Evolutionary conservation across 164 flowering plant genomes (phyloP), one percentile per base, ranked within the genome.

Genomic region (Warburgia ugandensis): DNA sequence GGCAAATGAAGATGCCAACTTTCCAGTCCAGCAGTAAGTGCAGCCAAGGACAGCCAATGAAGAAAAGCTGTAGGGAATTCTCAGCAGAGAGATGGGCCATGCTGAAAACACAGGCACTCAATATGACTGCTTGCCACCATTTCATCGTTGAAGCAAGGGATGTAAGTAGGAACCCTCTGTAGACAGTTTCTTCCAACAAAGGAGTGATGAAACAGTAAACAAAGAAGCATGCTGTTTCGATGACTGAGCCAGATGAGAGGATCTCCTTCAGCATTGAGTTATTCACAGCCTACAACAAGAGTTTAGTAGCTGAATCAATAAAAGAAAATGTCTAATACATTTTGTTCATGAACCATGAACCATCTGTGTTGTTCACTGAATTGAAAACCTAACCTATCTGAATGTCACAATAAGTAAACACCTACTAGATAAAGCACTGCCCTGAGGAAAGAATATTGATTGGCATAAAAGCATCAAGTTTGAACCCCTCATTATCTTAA

Each of bases 1-100:
- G 35, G 55, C 47, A 50, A 87, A 47, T 45, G 96, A 75, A 38
- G 88, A 71, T n/a, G 60, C 54, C 31, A 87, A 58, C 54, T 78
- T 80, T 16, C 90, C 98, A 20, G 72, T 65, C 96, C 92, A 85
- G 65, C 85, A 79, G 61, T 85, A 91, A 33, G 83, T 72, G 71
- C 82, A 71, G 52, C 95, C 98, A 3, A 91, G 78, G 52, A 85
- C 73, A 73, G 3, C 98, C 96, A 31, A 91, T 70, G 29, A 77
- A 43, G 53, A 85, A 73, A 28, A 85, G 64, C 46, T 87, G 98
- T 2, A 77, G 14, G 41, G 68, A 77, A 66, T 81, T 78, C 65
- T 85, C 95, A 54, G 47, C 72, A 40, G 98, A 91, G 37, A 87
- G 75, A 61, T 91, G 96, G 35, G 84, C 74, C 26, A 77, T 80